Base-by-base conservation (phyloP, 495 filamentous ascomycete genomes). In the Hamigera avellanea region DNA sequence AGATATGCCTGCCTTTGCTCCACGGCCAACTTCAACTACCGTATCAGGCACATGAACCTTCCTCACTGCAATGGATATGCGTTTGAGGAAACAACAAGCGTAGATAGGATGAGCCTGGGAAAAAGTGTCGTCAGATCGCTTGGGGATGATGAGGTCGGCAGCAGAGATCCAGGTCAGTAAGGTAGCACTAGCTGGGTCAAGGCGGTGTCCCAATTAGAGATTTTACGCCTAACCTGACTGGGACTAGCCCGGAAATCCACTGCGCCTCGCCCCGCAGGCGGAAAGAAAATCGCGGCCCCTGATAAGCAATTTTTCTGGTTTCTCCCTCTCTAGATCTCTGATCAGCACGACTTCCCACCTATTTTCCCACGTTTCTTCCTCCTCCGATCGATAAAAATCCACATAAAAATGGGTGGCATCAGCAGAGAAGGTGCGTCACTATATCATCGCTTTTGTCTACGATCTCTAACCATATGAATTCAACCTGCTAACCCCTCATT, bases 391-490 rank as follows among this genome's bases (percentile, higher is more conserved):
- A n/a, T n/a, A n/a, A n/a, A n/a, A n/a, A n/a, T n/a, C n/a, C 21
- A 23, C 9, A 23, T 23, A 23, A 66, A 49, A 39, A 82, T 82
- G 78, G 78, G 78, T 62, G 78, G 78, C 39, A 62, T 67, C 55
- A 72, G 74, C 57, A 74, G 78, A 76, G 76, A 78, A 63, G 78
- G 76, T 76, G 50, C 17, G 7, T 15, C 19, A n/a, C n/a, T 30
- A 15, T 23, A 8, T 9, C 13, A 15, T 14, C 6, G 2, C 5
- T 19, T 27, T 2, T 23, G 10, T 28, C 14, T 9, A 26, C 17
- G n/a, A 35, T 26, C 6, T 32, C 6, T 32, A 6, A 32, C n/a
- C 31, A 19, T 33, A 12, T 14, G 14, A 14, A 30, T 17, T 17
- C 17, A 6, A 13, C 14, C 9, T 16, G 18, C 26, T 36, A 19